These are phyloP conservation scores for Botrytis squamosa DNA, from an alignment of 2,329 filamentous ascomycete species.

Conservation along the genomic window DNA sequence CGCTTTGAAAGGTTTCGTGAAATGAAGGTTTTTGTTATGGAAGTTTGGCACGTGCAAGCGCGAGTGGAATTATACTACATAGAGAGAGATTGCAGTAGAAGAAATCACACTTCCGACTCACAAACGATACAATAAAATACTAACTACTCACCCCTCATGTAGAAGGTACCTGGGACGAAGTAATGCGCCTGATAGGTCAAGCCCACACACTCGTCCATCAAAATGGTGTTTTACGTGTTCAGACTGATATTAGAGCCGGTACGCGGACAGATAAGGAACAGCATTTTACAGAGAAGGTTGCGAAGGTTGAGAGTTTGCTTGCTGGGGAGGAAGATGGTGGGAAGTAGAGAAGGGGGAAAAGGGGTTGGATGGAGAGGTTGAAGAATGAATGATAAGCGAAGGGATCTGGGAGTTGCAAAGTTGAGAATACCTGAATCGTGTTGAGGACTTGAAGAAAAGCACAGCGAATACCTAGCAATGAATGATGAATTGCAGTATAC, in stretches of 20 bases:
- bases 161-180: constrained; percentile 91
- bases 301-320: constrained; percentile 37
- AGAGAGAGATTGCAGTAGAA: neutral
- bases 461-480: neutral
- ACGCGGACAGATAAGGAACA: constrained; percentile 46
- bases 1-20: neutral
- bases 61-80: neutral
- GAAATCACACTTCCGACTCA: neutral
- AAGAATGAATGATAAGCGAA: neutral
- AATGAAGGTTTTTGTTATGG: neutral
- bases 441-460: neutral
- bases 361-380: neutral
- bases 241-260: constrained; percentile 84
- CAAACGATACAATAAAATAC: neutral
- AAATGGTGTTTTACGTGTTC: constrained; percentile 76
- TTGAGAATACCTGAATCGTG: neutral
- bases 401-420: neutral
- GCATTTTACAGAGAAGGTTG: constrained; percentile 37
- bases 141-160: constrained; percentile 5
- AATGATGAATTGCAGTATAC: neutral
- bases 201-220: constrained; percentile 76
- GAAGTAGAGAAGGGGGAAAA: neutral
- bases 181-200: constrained; percentile 83
- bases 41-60: neutral
- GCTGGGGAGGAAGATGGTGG: constrained; percentile 26